Conservation (phyloP, 2,329 filamentous ascomycete species). For the Berkeleyomyces basicola region DNA sequence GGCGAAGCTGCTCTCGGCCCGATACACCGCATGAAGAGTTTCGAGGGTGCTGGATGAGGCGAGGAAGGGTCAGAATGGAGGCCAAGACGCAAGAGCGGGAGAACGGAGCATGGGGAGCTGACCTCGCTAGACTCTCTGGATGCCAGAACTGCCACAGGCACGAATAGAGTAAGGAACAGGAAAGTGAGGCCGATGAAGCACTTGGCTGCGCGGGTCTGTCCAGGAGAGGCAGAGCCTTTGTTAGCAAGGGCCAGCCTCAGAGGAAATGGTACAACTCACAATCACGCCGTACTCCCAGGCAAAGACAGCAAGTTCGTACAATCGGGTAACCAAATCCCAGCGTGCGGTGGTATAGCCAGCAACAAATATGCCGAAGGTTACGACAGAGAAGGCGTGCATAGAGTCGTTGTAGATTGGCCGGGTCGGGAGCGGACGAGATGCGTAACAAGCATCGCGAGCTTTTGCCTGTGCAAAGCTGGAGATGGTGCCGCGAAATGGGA, state of each 20-base stretch:
- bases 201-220: conserved; percentile 12
- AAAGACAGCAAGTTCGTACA: conserved; percentile 94
- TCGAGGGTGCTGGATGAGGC: conserved; percentile 54
- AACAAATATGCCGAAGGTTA: conserved; percentile 96
- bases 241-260: conserved; percentile 3
- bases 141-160: conserved; percentile 73
- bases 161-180: conserved; percentile 67
- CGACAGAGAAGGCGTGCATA: conserved; percentile 96
- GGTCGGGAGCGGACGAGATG: conserved; percentile 2
- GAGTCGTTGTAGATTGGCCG: conserved; percentile 25
- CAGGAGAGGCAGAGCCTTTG: not conserved
- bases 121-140: conserved; percentile 66
- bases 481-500: not conserved
- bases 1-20: conserved; percentile 83
- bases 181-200: conserved; percentile 47
- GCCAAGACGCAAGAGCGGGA: not conserved
- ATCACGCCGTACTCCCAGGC: conserved; percentile 98
- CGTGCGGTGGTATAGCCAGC: conserved; percentile 98
- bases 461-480: not conserved
- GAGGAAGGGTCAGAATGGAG: conserved; percentile 1
- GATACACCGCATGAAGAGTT: conserved; percentile 67
- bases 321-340: conserved; percentile 92
- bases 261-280: conserved; percentile 35
- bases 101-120: conserved; percentile 22
- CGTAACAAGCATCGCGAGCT: conserved; percentile 6